A percentile compares a stretch with the other conserved stretches of the same genome.
phyloP scores from a whole-genome alignment of 305 asterid species.

The Fraxinus nigra region DNA sequence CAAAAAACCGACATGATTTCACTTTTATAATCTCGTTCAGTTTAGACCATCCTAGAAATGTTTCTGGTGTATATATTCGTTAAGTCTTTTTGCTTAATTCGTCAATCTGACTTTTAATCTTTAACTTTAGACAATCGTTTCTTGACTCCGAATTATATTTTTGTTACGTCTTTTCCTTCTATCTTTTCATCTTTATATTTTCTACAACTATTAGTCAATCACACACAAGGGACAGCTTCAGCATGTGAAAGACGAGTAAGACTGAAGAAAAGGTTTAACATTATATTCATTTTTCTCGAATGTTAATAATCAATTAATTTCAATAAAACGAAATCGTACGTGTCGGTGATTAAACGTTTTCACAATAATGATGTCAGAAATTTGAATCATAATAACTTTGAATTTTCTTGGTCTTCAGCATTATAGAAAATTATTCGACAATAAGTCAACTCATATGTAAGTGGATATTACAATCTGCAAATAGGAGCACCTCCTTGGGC shows the following conservation, averaged over 20 bases:
- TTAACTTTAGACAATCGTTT: background rate
- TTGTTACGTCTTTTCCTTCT: background rate
- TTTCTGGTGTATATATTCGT: background rate
- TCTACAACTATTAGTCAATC: background rate
- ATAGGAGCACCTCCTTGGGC: too few species aligned
- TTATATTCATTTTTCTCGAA: background rate
- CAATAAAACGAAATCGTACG: background rate
- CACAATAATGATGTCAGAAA: background rate
- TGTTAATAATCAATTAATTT: background rate
- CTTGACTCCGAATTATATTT: background rate
- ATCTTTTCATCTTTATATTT: background rate
- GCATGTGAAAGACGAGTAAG: background rate
- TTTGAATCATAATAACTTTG: background rate
- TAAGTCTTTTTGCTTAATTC: background rate
- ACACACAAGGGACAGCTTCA: background rate
- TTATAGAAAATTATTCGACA: background rate
- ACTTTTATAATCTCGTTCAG: background rate
- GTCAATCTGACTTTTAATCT: background rate
- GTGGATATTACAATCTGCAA: background rate
- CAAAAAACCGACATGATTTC: background rate
- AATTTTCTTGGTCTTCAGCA: background rate
- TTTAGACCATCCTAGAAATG: background rate
- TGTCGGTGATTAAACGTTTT: background rate
- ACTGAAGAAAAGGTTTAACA: conserved; percentile 6
- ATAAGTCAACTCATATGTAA: background rate